Conservation (phyloP, 2,329 filamentous ascomycete genomes). For the Calonectria naviculata region DNA sequence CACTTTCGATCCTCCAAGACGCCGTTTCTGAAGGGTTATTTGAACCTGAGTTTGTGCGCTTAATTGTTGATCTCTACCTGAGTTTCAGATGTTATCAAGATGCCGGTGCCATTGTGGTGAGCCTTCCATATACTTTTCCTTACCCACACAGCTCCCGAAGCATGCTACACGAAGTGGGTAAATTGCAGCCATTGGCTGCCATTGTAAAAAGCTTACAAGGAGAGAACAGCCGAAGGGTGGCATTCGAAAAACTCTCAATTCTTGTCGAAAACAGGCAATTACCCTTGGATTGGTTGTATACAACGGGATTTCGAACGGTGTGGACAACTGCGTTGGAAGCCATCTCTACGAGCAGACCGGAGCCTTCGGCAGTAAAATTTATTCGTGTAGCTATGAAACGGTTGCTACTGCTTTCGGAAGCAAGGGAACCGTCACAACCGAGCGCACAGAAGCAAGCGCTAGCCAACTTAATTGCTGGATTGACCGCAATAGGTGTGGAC, state of each 20-base stretch:
- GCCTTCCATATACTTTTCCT: slow-evolving; percentile 25
- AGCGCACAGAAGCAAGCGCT: slow-evolving; percentile 39
- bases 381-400: slow-evolving; percentile 35
- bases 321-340: slow-evolving; percentile 42
- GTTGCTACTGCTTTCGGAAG: slow-evolving; percentile 28
- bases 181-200: slow-evolving; percentile 34
- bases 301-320: slow-evolving; percentile 35
- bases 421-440: slow-evolving; percentile 4
- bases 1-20: slow-evolving; percentile 40
- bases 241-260: slow-evolving; percentile 36
- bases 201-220: slow-evolving; percentile 28
- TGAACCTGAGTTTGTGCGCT: slow-evolving; percentile 37
- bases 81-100: slow-evolving; percentile 41
- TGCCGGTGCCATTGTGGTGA: slow-evolving; percentile 39
- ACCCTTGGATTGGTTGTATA: slow-evolving; percentile 38
- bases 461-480: slow-evolving; percentile 43
- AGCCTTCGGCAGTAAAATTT: slow-evolving; percentile 36
- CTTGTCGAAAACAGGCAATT: slow-evolving; percentile 34
- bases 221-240: slow-evolving; percentile 17
- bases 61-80: slow-evolving; percentile 44
- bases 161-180: slow-evolving; percentile 28
- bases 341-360: slow-evolving; percentile 33
- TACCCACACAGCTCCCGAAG: slow-evolving; percentile 26
- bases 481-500: slow-evolving; percentile 37
- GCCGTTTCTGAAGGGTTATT: slow-evolving; percentile 46